Percentiles rank a stretch among this genome's conserved stretches.
Conservation (phyloP, 2,329 filamentous ascomycete species). For the Cladosporium sp. region DNA sequence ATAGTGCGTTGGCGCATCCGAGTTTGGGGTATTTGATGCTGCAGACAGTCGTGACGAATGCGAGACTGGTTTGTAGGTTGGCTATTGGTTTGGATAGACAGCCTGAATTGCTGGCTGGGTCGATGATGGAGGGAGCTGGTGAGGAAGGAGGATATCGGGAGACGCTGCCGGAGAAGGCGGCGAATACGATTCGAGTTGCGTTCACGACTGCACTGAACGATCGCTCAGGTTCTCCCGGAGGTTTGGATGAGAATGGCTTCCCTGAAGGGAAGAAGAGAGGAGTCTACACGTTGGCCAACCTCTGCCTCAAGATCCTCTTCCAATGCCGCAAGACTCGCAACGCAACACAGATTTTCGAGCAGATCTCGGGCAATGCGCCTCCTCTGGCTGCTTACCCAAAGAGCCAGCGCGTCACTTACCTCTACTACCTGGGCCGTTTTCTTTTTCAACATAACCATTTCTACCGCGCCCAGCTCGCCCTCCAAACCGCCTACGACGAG, state of each 20-base stretch:
- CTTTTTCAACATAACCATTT: conserved; percentile 82
- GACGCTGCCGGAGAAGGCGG: conserved; percentile 79
- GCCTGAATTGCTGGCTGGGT: conserved; percentile 67
- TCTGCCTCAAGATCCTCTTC: conserved; percentile 83
- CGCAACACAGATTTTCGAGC: conserved; percentile 82
- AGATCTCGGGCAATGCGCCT: conserved; percentile 77
- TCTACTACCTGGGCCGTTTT: conserved; percentile 91
- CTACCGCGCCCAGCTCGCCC: conserved; percentile 65
- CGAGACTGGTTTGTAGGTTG: conserved; percentile 71
- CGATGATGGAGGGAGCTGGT: conserved; percentile 39
- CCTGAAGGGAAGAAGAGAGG: conserved; percentile 82
- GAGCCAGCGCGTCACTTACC: conserved; percentile 81
- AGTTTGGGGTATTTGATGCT: conserved; percentile 77
- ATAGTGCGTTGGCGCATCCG: conserved; percentile 73
- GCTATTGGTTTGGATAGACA: conserved; percentile 79
- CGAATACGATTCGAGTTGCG: conserved; percentile 82
- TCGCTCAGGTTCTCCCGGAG: conserved; percentile 54
- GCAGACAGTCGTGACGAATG: conserved; percentile 76
- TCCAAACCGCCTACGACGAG: conserved; percentile 76
- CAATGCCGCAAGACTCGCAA: conserved; percentile 79
- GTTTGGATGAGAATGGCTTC: conserved; percentile 49
- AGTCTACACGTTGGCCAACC: conserved; percentile 87
- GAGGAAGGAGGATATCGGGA: conserved; percentile 63
- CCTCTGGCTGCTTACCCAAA: conserved; percentile 78
- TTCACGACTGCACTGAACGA: conserved; percentile 88